These are phyloP conservation scores for Lichtheimia ramosa DNA, from an alignment of 371 early-diverging fungal species.

Conservation along the genomic window DNA sequence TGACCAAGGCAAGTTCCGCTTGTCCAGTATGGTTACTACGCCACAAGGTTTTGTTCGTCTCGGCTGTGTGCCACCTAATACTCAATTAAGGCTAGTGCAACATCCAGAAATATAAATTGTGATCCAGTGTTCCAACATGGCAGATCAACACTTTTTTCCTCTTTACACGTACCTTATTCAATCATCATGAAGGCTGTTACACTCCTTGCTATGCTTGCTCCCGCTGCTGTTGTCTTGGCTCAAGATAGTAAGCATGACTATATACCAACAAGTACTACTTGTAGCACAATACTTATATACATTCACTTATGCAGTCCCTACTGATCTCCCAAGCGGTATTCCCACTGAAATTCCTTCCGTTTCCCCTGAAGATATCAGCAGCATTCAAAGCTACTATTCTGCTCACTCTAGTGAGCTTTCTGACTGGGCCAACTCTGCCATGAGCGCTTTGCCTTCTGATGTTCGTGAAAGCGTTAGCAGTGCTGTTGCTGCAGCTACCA, in stretches of 20 bases:
- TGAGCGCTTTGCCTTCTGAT: background rate
- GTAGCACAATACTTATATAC: too few relatives aligned
- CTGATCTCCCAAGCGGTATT: too few relatives aligned
- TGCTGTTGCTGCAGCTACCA: background rate
- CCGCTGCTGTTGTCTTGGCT: constrained; percentile 1
- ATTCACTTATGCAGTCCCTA: too few relatives aligned
- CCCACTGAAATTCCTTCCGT: too few relatives aligned
- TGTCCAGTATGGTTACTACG: too few relatives aligned
- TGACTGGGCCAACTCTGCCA: too few relatives aligned
- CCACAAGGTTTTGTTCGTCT: background rate
- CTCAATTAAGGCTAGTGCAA: too few relatives aligned
- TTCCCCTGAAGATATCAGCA: too few relatives aligned
- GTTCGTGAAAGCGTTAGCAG: constrained; percentile 8
- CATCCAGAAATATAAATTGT: too few relatives aligned
- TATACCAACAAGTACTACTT: background rate
- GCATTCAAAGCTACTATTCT: too few relatives aligned
- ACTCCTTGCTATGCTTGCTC: constrained; percentile 4
- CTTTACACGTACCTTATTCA: background rate
- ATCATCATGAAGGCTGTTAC: constrained; percentile 8
- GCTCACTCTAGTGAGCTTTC: too few relatives aligned
- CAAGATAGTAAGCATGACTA: background rate
- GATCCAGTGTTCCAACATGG: background rate
- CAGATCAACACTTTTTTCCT: background rate
- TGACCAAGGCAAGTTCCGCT: too few relatives aligned
- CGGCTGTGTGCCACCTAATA: background rate